Evolutionary conservation across 768 basidiomycete species (phyloP).

Genomic region (Xerocomus potaroensis): DNA sequence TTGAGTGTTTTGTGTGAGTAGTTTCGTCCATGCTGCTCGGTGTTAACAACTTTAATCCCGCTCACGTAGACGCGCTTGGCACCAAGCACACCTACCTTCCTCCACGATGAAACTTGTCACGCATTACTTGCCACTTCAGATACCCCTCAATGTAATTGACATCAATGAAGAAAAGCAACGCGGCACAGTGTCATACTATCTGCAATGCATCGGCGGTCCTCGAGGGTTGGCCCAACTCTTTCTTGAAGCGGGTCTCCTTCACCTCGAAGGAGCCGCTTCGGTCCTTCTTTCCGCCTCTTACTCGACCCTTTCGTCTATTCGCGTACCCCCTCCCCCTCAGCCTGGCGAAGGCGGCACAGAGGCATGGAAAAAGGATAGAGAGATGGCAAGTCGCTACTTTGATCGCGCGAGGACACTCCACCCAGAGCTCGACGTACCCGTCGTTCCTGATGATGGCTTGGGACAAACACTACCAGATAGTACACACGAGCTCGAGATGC

Average conservation of each 20-base stretch:
- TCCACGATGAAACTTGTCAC: constrained; percentile 75
- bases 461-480: constrained; percentile 23
- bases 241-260: constrained; percentile 71
- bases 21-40: not conserved
- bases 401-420: constrained; percentile 60
- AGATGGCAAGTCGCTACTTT: constrained; percentile 66
- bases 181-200: constrained; percentile 57
- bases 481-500: constrained; percentile 57
- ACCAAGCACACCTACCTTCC: constrained; percentile 67
- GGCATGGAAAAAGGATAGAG: constrained; percentile 72
- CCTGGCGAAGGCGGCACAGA: constrained; percentile 57
- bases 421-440: constrained; percentile 65
- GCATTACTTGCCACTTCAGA: constrained; percentile 62
- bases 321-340: constrained; percentile 53
- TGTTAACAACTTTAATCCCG: not conserved
- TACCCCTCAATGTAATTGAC: constrained; percentile 35
- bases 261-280: constrained; percentile 77
- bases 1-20: constrained; percentile 75
- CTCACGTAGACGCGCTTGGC: constrained; percentile 68
- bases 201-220: constrained; percentile 64
- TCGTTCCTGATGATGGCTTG: constrained; percentile 48
- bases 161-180: constrained; percentile 37
- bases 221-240: constrained; percentile 69
- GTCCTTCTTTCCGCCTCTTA: constrained; percentile 69
- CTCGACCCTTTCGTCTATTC: constrained; percentile 73